Conservation (phyloP, 371 early-diverging fungal genomes). For the Batkoa obscura region DNA sequence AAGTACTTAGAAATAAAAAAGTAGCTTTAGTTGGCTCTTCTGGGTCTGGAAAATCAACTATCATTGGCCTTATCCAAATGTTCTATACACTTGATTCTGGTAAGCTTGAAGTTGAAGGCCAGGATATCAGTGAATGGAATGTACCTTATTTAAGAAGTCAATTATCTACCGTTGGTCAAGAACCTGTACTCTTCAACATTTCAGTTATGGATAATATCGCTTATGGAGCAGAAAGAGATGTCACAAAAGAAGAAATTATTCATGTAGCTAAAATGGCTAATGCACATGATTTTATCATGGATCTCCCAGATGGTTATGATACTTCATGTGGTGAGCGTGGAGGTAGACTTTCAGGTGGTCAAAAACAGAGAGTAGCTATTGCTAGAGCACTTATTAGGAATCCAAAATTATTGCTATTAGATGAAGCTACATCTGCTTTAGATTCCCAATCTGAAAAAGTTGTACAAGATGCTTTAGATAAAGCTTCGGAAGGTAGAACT, state of each 20-base stretch:
- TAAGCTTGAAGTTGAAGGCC: background rate
- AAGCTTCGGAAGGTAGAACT: constrained; percentile 33
- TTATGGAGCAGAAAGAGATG: constrained; percentile 21
- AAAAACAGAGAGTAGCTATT: constrained; percentile 25
- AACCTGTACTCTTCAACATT: constrained; percentile 55
- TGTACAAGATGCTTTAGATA: constrained; percentile 23
- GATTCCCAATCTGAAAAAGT: constrained; percentile 45
- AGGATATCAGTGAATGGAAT: constrained; percentile 19
- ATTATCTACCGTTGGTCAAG: constrained; percentile 63
- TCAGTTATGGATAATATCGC: constrained; percentile 57
- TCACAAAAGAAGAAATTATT: constrained; percentile 21
- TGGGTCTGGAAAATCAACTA: constrained; percentile 46
- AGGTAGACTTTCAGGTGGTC: constrained; percentile 61
- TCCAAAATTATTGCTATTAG: constrained; percentile 54
- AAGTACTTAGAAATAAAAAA: constrained; percentile 10
- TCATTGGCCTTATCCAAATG: constrained; percentile 27
- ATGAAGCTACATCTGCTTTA: constrained; percentile 74
- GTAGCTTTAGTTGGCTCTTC: constrained; percentile 45
- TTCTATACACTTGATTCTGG: constrained; percentile 6
- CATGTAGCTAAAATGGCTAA: constrained; percentile 23
- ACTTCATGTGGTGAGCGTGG: constrained; percentile 71
- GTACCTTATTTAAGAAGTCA: constrained; percentile 25
- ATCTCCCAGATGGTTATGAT: constrained; percentile 53
- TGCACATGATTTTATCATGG: constrained; percentile 47
- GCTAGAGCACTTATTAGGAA: constrained; percentile 54